These are phyloP conservation scores for Microsporum ferrugineum DNA, from an alignment of 2,329 filamentous ascomycete genomes.

Conservation along the genomic window DNA sequence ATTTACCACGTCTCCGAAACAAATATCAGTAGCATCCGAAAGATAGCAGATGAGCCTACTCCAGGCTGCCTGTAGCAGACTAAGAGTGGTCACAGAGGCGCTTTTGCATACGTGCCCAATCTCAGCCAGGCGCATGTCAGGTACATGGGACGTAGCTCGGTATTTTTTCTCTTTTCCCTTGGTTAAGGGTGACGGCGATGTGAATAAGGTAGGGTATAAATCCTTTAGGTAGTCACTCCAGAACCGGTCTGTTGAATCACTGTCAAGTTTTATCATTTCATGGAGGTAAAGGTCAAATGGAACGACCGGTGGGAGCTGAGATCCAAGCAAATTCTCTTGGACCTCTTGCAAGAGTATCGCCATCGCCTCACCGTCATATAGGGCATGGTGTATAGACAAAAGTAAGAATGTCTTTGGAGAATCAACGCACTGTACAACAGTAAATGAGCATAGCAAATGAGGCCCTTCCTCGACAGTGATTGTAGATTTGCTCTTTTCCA, in stretches of 20 bases:
- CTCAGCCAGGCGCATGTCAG: slow-evolving; percentile 20
- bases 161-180: background rate
- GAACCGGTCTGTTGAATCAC: slow-evolving; percentile 46
- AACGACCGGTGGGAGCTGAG: slow-evolving; percentile 39
- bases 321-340: slow-evolving; percentile 44
- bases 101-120: slow-evolving; percentile 42
- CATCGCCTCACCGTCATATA: slow-evolving; percentile 79
- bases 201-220: slow-evolving; percentile 36
- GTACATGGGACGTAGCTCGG: slow-evolving; percentile 17
- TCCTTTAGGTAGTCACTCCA: slow-evolving; percentile 51
- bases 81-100: slow-evolving; percentile 51
- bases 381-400: slow-evolving; percentile 61
- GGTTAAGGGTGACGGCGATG: background rate
- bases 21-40: slow-evolving; percentile 53
- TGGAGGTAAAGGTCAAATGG: slow-evolving; percentile 54
- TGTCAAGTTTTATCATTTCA: slow-evolving; percentile 43
- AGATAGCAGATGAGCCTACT: slow-evolving; percentile 49
- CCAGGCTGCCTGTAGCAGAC: slow-evolving; percentile 63
- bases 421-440: slow-evolving; percentile 10
- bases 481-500: slow-evolving; percentile 34
- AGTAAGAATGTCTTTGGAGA: slow-evolving; percentile 19
- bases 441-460: slow-evolving; percentile 21
- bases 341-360: slow-evolving; percentile 58
- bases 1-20: slow-evolving; percentile 78
- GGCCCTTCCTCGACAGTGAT: slow-evolving; percentile 16